Percentiles rank a stretch among this genome's conserved stretches.
Conservation (phyloP, 2,329 filamentous ascomycete species). For the Fusarium incarnatum region DNA sequence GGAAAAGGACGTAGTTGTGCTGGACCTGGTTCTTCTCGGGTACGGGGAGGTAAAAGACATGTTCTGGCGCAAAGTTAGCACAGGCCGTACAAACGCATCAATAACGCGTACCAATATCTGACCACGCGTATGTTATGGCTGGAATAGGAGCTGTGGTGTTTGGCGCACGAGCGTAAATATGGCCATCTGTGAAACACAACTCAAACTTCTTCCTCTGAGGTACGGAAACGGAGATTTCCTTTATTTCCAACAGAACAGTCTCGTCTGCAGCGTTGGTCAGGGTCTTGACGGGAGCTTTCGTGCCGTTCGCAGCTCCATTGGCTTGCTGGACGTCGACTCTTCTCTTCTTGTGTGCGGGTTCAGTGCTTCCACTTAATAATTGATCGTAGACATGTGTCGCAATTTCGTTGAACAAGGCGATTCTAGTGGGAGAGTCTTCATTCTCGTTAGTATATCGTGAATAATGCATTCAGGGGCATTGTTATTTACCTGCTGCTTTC, state of each 20-base stretch:
- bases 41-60: conserved; percentile 72
- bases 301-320: conserved; percentile 38
- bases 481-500: conserved; percentile 62
- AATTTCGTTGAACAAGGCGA: conserved; percentile 69
- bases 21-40: conserved; percentile 74
- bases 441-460: conserved; percentile 18
- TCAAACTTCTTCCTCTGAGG: conserved; percentile 77
- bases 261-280: conserved; percentile 59
- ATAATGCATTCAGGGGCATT: conserved; percentile 33
- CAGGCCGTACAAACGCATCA: not conserved
- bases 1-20: conserved; percentile 74
- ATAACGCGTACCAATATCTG: conserved; percentile 66
- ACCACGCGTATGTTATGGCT: conserved; percentile 69
- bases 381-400: conserved; percentile 62
- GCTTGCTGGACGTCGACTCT: conserved; percentile 59
- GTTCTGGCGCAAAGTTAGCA: conserved; percentile 57
- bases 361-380: conserved; percentile 51
- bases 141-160: conserved; percentile 64
- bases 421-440: conserved; percentile 62
- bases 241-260: conserved; percentile 67
- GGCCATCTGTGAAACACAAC: conserved; percentile 69
- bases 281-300: conserved; percentile 36
- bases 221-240: conserved; percentile 74
- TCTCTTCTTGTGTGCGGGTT: conserved; percentile 65
- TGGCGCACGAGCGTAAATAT: conserved; percentile 67